Percentiles rank a stretch among this genome's conserved stretches.
Evolutionary conservation across 495 filamentous ascomycete species (phyloP).

Genomic region (Hapsidospora chrysogenum): DNA sequence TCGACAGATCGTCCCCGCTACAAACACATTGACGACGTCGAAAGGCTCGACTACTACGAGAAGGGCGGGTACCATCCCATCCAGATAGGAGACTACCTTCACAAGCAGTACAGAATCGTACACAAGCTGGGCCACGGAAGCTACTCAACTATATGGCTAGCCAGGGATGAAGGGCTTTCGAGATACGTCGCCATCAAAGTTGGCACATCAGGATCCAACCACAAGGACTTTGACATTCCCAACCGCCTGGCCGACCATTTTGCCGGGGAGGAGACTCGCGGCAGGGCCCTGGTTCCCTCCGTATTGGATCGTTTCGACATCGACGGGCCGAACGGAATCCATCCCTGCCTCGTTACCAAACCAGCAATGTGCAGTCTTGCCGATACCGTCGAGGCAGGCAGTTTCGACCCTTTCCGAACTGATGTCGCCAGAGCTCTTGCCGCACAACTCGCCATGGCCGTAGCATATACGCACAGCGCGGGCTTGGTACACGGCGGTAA

Average conservation of each 20-base stretch:
- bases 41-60: conserved; percentile 14
- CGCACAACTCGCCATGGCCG: conserved; percentile 18
- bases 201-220: conserved; percentile 5
- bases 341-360: conserved; percentile 21
- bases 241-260: conserved; percentile 1
- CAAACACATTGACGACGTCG: conserved; percentile 9
- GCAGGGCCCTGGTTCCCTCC: conserved; percentile 8
- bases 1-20: no score
- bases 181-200: conserved; percentile 14
- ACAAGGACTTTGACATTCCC: conserved; percentile 4
- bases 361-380: conserved; percentile 14
- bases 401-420: conserved; percentile 20
- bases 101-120: conserved; percentile 19
- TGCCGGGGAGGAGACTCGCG: background rate
- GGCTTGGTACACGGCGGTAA: conserved; percentile 18
- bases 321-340: conserved; percentile 23
- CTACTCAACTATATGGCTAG: conserved; percentile 30
- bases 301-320: conserved; percentile 24
- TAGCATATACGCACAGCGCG: conserved; percentile 17
- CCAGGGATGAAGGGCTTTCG: conserved; percentile 11
- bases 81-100: conserved; percentile 15
- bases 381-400: conserved; percentile 13
- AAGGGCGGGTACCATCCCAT: conserved; percentile 26
- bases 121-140: conserved; percentile 26
- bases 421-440: conserved; percentile 23